Percentiles rank a stretch among this genome's conserved stretches.
These are phyloP conservation scores for Salix exigua DNA, from an alignment of 345 rosid species.

Conservation along the genomic window DNA sequence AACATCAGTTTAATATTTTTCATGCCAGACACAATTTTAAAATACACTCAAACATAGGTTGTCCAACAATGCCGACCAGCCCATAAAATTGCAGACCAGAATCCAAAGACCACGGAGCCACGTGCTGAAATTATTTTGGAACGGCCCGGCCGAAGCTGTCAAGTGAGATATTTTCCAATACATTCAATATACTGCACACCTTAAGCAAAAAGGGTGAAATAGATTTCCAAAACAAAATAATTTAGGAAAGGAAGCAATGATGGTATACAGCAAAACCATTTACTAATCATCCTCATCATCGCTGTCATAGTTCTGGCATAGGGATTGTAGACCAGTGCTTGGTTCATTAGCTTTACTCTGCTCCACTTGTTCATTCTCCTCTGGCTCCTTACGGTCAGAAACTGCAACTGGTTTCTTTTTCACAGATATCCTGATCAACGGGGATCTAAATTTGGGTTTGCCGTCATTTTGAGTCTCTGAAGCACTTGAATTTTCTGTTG, in stretches of 20 bases:
- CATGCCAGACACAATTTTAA: too few species aligned
- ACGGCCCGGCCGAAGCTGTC: not conserved
- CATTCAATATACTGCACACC: too few species aligned
- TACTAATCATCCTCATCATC: conserved; percentile 60
- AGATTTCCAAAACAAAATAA: too few species aligned
- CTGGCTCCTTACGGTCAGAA: conserved; percentile 10
- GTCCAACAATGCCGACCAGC: not conserved
- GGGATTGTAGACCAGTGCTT: conserved; percentile 41
- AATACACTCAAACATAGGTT: too few species aligned
- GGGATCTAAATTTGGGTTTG: conserved; percentile 27
- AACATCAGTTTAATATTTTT: too few species aligned
- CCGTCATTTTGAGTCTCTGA: conserved; percentile 17
- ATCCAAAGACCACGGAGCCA: not conserved
- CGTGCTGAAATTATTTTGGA: too few species aligned
- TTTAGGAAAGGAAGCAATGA: not conserved
- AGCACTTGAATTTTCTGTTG: conserved; percentile 26
- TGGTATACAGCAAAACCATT: not conserved
- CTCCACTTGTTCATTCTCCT: conserved; percentile 33
- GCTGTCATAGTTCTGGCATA: conserved; percentile 61
- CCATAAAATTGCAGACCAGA: not conserved
- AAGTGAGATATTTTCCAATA: not conserved
- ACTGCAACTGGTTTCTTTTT: conserved; percentile 42
- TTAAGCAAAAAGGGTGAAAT: too few species aligned
- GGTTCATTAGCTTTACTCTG: conserved; percentile 12
- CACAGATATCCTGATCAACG: conserved; percentile 42